Percentiles rank a stretch among this genome's conserved stretches.
Evolutionary conservation across 257 asterid species (phyloP).

Genomic region (Nicotiana benthamiana): DNA sequence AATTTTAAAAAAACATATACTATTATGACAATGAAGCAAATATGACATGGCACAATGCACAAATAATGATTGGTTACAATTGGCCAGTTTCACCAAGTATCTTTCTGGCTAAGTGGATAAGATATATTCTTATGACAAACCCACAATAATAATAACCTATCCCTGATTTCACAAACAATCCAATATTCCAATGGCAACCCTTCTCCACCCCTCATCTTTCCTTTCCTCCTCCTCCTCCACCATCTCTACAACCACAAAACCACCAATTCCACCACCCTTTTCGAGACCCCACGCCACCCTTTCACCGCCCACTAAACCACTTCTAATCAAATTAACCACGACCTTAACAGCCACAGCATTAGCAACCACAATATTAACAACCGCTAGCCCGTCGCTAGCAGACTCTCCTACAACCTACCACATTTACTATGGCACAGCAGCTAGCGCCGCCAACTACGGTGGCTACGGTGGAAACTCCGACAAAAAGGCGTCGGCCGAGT

Average conservation of each 20-base stretch:
- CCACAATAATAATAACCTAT: constrained; percentile 20
- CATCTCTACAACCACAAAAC: constrained; percentile 31
- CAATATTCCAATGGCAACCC: constrained; percentile 51
- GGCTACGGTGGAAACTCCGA: constrained; percentile 91
- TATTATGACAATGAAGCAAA: not conserved
- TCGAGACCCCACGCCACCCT: constrained; percentile 29
- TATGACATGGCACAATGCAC: not conserved
- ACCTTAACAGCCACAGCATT: constrained; percentile 64
- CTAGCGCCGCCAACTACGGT: constrained; percentile 92
- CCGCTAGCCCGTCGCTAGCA: constrained; percentile 46
- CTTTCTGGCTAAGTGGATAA: constrained; percentile 24
- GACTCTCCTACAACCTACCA: constrained; percentile 34
- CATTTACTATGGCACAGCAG: constrained; percentile 89
- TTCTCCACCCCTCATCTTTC: constrained; percentile 66
- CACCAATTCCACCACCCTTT: constrained; percentile 33
- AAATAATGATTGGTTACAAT: not conserved
- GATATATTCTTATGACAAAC: constrained; percentile 8
- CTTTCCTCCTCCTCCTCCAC: constrained; percentile 22
- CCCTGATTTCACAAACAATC: constrained; percentile 16
- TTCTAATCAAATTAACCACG: constrained; percentile 32
- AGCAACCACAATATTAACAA: constrained; percentile 54
- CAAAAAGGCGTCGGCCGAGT: constrained; percentile 85
- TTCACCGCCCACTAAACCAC: constrained; percentile 35
- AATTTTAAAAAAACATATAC: not conserved
- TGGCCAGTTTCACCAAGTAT: not conserved